phyloP scores from a whole-genome alignment of 2,329 filamentous ascomycete species.

The Paraphoma sp. region DNA sequence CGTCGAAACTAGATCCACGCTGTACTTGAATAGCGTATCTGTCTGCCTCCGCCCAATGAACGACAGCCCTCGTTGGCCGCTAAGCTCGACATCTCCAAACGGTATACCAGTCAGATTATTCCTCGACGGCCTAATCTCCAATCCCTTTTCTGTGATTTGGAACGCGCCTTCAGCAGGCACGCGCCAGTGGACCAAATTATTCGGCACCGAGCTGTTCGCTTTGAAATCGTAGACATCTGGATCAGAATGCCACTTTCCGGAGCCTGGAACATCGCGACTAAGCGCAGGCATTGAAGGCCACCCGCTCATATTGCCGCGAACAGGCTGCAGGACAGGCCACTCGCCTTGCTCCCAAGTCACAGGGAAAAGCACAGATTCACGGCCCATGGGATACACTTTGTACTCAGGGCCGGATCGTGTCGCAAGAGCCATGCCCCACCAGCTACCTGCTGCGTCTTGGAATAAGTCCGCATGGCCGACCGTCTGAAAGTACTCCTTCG shows the following conservation, averaged over 20 bases:
- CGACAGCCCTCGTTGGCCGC: slow-evolving; percentile 53
- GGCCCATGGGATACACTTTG: slow-evolving; percentile 34
- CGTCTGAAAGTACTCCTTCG: slow-evolving; percentile 43
- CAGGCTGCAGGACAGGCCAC: slow-evolving; percentile 55
- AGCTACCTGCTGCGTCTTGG: slow-evolving; percentile 27
- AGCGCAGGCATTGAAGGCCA: slow-evolving; percentile 44
- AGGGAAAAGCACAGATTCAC: slow-evolving; percentile 31
- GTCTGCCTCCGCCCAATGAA: slow-evolving; percentile 62
- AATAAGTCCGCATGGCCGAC: slow-evolving; percentile 40
- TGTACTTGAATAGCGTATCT: slow-evolving; percentile 61
- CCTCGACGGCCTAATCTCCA: slow-evolving; percentile 51
- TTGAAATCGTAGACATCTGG: slow-evolving; percentile 43
- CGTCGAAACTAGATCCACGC: slow-evolving; percentile 50
- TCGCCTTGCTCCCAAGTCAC: slow-evolving; percentile 31
- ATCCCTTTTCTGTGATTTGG: slow-evolving; percentile 10
- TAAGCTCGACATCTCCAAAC: slow-evolving; percentile 50
- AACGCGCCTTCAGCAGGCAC: slow-evolving; percentile 51
- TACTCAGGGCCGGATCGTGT: slow-evolving; percentile 22
- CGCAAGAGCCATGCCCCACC: slow-evolving; percentile 35
- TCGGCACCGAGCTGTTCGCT: slow-evolving; percentile 51
- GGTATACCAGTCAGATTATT: slow-evolving; percentile 61
- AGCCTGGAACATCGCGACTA: slow-evolving; percentile 45
- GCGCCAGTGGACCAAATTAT: slow-evolving; percentile 63
- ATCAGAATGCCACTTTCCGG: slow-evolving; percentile 48
- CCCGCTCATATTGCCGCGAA: slow-evolving; percentile 55